Evolutionary conservation across 768 basidiomycete genomes (phyloP), one percentile per base, ranked within the genome.

Genomic region (Lactarius psammicola): DNA sequence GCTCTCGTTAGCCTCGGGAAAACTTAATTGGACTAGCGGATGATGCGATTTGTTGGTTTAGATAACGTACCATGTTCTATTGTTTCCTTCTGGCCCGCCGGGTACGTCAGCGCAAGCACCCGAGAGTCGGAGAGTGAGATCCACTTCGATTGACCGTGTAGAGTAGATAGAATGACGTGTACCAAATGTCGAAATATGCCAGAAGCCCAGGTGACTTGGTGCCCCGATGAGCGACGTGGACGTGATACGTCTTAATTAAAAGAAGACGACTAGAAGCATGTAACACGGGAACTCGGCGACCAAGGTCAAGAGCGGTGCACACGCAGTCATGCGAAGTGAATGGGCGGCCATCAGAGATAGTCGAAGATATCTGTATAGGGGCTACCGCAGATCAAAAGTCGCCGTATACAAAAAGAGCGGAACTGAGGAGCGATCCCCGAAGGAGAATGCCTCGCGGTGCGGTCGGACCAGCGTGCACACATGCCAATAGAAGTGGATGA

Each of bases 1-100:
- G 55, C 71, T 88, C 38, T 71, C 76, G 33, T 77, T 72, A 13
- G 87, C 84, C 44, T 0, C 78, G 78, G 59, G 71, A 69, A 18
- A 28, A 53, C 18, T 20, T 23, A 49, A 23, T 20, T 28, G 58
- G 46, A 49, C 46, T 38, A 33, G 33, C 51, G 4, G 9, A 7
- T 30, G 46, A 20, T 62, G 46, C 57, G 61, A 38, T 26, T 40
- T 42, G 17, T 28, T 46, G 31, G 46, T 13, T 49, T 9, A 18
- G 1, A 56, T 44, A n/a, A 53, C 38, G 38, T 55, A 34, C 23
- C 13, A 30, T 23, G 5, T 33, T 26, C 6, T 31, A 26, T 28
- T 17, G n/a, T 20, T 15, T 54, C 30, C n/a, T n/a, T 42, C 8
- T 31, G 15, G 46, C 15, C 36, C 18, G 7, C 51, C 30, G 30